Base-by-base conservation (phyloP, 306 rosid species). In the Sindora glabra region DNA sequence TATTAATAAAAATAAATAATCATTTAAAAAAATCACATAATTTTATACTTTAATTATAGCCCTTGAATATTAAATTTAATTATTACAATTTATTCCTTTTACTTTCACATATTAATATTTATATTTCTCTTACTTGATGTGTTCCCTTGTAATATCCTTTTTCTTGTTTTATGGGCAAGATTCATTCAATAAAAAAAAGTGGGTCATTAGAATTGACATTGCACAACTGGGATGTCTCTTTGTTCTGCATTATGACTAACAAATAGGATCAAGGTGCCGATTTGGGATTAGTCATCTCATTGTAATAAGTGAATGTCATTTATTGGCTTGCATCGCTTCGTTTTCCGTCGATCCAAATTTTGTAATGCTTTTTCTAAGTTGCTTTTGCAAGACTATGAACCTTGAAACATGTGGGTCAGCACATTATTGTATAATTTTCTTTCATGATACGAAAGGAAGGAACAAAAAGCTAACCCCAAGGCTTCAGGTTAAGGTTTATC, bases 191-290 rank as follows among this genome's bases (percentile, higher is more conserved):
- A 41, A 32, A 16, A 38, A 38, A 1, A 29, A 29, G 1, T 2
- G 41, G 27, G 30, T 44, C 2, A 61, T 29, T 51, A 37, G 53
- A 68, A 26, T 42, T 7, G 12, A 63, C 42, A 29, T 11, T 9
- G 52, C 48, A 58, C 32, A 44, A 33, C 34, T 63, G 56, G 64
- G 22, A 41, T 49, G 68, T 56, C 11, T 32, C 16, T 49, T n/a
- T 49, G 48, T 45, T 56, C 15, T 30, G 52, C 41, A 30, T 48
- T 34, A 47, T 70, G 69, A 69, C 73, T 55, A 69, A 58, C 72
- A 70, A 56, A 39, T 48, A 48, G 51, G 25, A 58, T 45, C 68
- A 45, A 57, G 21, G 24, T 37, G 51, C 22, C 5, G 11, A 46
- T 32, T 22, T 48, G 32, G 46, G 13, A 59, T 38, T 34, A 38